Evolutionary conservation across 2,329 filamentous ascomycete species (phyloP), one percentile per base, ranked within the genome.

Genomic region (Phialemoniopsis sp.): DNA sequence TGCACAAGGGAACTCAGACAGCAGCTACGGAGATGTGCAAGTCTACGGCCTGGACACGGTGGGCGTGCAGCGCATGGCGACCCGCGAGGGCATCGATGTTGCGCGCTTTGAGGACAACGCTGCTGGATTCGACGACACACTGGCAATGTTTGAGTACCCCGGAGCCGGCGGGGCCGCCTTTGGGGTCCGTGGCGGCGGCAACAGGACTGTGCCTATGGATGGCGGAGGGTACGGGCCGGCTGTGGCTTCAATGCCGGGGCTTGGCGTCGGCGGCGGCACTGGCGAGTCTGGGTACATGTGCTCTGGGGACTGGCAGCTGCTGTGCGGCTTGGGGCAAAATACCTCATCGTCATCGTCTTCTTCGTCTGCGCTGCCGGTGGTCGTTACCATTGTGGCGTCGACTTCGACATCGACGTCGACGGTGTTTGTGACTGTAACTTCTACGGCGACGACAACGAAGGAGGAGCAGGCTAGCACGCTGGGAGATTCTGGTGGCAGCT

Each of bases 51-150:
- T 37, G 26, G 30, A 37, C 15, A 37, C 35, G 3, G 35, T 37
- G 13, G 35, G 35, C n/a, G 15, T 16, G 18, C 32, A 18, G 32
- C 13, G 41, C 37, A 48, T 49, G 48, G 42, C 50, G 16, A 38
- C 45, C 3, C 41, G 42, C 2, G 35, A 49, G n/a, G 40, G 37
- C 5, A 5, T 31, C 2, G 48, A 50, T 9, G 46, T 52, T 29
- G 48, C 46, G 8, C 13, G 42, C 5, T 52, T 36, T 34, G 32
- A 31, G 8, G 42, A 50, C n/a, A 50, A 52, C 16, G 33, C 44
- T 18, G 48, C 48, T 10, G 49, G 49, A 10, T 52, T 47, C 16
- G 49, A 46, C 3, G 47, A 51, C 21, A 50, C 51, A 3, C 37
- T 55, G 6, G 46, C 48, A 5, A 34, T 56, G 14, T 55, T 55